These are phyloP conservation scores for Byssochlamys sp. DNA, from an alignment of 2,329 filamentous ascomycete genomes.

Conservation along the genomic window DNA sequence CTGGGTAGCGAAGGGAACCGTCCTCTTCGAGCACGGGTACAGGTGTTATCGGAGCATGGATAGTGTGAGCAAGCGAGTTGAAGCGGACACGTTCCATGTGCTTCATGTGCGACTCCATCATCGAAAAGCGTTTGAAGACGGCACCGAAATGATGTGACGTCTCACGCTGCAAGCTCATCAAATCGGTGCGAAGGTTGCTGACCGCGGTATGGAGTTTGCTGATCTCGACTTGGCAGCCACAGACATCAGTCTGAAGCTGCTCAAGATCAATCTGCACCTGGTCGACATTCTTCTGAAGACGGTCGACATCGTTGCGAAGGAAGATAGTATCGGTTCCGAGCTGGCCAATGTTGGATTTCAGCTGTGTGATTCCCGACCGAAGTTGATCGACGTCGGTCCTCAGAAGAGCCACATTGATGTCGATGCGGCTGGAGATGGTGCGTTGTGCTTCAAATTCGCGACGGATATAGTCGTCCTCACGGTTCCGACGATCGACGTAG, in stretches of 20 bases:
- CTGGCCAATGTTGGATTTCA: constrained; percentile 24
- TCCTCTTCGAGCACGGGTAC: constrained; percentile 27
- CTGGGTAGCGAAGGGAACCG: constrained; percentile 26
- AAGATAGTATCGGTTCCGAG: constrained; percentile 25
- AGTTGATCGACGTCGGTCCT: constrained; percentile 28
- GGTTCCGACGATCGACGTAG: constrained; percentile 31
- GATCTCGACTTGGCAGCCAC: constrained; percentile 26
- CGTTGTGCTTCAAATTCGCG: constrained; percentile 30
- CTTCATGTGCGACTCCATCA: constrained; percentile 25
- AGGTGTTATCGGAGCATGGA: constrained; percentile 28
- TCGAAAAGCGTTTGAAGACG: constrained; percentile 19
- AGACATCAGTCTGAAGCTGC: constrained; percentile 24
- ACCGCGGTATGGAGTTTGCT: constrained; percentile 27
- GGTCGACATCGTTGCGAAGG: constrained; percentile 27
- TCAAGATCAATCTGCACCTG: constrained; percentile 28
- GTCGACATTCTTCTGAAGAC: constrained; percentile 28
- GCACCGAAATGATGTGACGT: constrained; percentile 20
- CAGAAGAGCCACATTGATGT: constrained; percentile 25
- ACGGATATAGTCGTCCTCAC: constrained; percentile 30
- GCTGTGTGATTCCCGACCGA: constrained; percentile 25
- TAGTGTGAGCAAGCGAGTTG: constrained; percentile 30
- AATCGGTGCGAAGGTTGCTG: constrained; percentile 27
- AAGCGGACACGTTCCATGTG: constrained; percentile 30
- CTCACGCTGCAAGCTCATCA: constrained; percentile 26
- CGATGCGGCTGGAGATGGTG: constrained; percentile 26